A percentile compares a stretch with the other conserved stretches of the same genome.
Conservation (phyloP, 768 basidiomycete species). For the Leccinellum rugosiceps region DNA sequence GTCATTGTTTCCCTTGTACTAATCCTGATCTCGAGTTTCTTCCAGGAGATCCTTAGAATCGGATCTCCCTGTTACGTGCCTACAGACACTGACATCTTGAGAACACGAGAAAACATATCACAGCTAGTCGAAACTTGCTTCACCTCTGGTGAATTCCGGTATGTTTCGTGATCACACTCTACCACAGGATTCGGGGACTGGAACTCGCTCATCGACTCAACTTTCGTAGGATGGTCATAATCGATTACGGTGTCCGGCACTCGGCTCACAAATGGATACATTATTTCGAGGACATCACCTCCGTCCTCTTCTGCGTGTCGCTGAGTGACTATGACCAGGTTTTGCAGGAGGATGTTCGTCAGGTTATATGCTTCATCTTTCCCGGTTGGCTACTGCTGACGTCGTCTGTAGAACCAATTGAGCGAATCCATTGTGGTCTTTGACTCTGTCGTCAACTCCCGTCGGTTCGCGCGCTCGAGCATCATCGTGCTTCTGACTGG, state of each 20-base stretch:
- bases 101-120: not conserved
- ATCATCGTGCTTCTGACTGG: slow-evolving; percentile 1
- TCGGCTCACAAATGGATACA: not conserved
- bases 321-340: not conserved
- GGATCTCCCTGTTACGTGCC: slow-evolving; percentile 1
- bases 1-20: not conserved
- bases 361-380: not conserved
- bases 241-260: not conserved
- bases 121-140: not conserved
- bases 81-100: not conserved
- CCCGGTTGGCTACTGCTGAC: not conserved
- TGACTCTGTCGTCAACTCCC: not conserved
- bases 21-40: not conserved
- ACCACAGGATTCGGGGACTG: too few relatives aligned
- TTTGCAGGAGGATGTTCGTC: not conserved
- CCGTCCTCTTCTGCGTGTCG: not conserved
- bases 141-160: not conserved
- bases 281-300: not conserved
- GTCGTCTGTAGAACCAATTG: not conserved
- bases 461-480: not conserved
- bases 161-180: not conserved
- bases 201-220: not conserved
- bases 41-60: not conserved
- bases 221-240: not conserved
- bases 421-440: not conserved